A percentile compares a stretch with the other conserved stretches of the same genome.
These are phyloP conservation scores for Stagonosporopsis chrysanthemi DNA, from an alignment of 2,329 filamentous ascomycete genomes.

Conservation along the genomic window DNA sequence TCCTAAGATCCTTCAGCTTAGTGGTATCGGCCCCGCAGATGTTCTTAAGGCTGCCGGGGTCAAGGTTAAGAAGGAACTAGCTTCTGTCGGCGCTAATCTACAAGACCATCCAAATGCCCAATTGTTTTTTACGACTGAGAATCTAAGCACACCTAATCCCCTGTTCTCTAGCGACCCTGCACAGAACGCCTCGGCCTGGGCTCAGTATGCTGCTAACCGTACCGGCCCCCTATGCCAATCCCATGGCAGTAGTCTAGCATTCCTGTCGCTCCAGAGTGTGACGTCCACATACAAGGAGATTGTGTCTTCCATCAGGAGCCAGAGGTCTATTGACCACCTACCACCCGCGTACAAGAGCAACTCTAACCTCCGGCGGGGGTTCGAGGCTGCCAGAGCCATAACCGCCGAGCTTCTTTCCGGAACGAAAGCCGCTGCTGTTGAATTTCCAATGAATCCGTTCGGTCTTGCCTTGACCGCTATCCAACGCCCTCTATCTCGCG, in stretches of 20 bases:
- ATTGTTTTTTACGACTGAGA: slow-evolving; percentile 24
- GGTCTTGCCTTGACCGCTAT: slow-evolving; percentile 18
- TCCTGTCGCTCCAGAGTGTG: slow-evolving; percentile 13
- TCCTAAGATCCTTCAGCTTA: slow-evolving; percentile 57
- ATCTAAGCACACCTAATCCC: slow-evolving; percentile 23
- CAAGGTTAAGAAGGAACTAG: slow-evolving; percentile 24
- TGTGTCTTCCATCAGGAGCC: slow-evolving; percentile 5
- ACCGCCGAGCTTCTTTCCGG: slow-evolving; percentile 26
- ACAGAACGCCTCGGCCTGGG: slow-evolving; percentile 41
- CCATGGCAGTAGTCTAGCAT: slow-evolving; percentile 16
- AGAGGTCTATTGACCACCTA: slow-evolving; percentile 16
- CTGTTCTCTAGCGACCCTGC: slow-evolving; percentile 38
- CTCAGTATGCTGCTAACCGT: slow-evolving; percentile 38
- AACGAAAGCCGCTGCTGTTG: slow-evolving; percentile 35
- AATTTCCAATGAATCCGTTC: slow-evolving; percentile 25
- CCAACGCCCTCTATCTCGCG: slow-evolving; percentile 30
- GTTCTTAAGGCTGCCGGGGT: slow-evolving; percentile 27
- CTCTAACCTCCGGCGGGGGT: slow-evolving; percentile 25
- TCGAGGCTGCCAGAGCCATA: slow-evolving; percentile 28
- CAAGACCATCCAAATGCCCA: slow-evolving; percentile 27
- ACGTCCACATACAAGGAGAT: slow-evolving; percentile 7
- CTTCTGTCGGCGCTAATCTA: slow-evolving; percentile 32
- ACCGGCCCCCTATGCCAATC: slow-evolving; percentile 39
- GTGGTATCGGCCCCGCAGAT: slow-evolving; percentile 31
- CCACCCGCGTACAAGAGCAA: slow-evolving; percentile 31